Conservation (phyloP, 2,329 filamentous ascomycete genomes). For the Colletotrichum ledebouriae region DNA sequence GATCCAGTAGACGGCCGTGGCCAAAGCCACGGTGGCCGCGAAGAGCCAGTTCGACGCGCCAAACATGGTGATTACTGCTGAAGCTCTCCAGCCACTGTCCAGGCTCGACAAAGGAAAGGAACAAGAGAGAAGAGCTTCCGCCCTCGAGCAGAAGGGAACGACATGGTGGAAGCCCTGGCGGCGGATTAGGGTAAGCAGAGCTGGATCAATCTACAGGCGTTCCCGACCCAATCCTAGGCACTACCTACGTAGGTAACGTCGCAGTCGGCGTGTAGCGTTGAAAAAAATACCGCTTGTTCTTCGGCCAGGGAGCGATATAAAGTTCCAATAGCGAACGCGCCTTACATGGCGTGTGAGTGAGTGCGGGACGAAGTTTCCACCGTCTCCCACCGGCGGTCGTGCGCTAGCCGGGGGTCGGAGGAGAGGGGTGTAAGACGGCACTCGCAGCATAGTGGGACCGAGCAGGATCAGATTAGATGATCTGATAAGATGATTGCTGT, state of each 20-base stretch:
- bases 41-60: slow-evolving; percentile 36
- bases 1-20: slow-evolving; percentile 34
- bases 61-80: slow-evolving; percentile 22
- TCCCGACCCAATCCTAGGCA: background rate
- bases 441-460: background rate
- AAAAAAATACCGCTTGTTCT: slow-evolving; percentile 5
- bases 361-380: background rate
- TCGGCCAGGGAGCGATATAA: background rate
- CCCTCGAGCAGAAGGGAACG: slow-evolving; percentile 9
- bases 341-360: background rate
- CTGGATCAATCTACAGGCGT: background rate
- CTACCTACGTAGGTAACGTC: slow-evolving; percentile 11
- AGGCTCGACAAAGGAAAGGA: background rate
- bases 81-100: background rate
- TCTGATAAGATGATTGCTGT: slow-evolving; percentile 37
- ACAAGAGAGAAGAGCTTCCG: background rate
- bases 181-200: slow-evolving; percentile 23
- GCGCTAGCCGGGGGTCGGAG: background rate
- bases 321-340: slow-evolving; percentile 8
- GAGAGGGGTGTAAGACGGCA: background rate
- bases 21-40: slow-evolving; percentile 32
- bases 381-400: background rate
- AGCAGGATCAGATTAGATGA: slow-evolving; percentile 37
- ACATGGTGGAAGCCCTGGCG: slow-evolving; percentile 14
- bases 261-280: slow-evolving; percentile 6